A percentile compares a stretch with the other conserved stretches of the same genome.
Evolutionary conservation across 768 basidiomycete species (phyloP).

Genomic region (Lactarius quietus): DNA sequence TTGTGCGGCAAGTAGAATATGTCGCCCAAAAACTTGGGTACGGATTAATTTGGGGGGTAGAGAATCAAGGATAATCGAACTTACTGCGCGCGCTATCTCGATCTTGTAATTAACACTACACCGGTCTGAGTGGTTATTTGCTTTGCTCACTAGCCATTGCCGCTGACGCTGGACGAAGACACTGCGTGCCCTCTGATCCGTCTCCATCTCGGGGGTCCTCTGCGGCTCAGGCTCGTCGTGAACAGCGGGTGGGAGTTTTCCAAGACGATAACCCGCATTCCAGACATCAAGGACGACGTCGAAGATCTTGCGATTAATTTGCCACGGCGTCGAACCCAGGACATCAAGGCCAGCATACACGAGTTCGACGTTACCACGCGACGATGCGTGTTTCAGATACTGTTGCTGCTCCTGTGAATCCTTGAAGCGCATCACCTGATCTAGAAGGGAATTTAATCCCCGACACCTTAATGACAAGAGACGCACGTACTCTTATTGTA

Average conservation of each 20-base stretch:
- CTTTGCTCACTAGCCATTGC: constrained; percentile 52
- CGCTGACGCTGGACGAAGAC: constrained; percentile 56
- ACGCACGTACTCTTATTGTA: constrained; percentile 61
- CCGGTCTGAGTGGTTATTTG: constrained; percentile 85
- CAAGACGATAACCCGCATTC: constrained; percentile 80
- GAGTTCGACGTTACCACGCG: constrained; percentile 71
- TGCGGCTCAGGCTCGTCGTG: constrained; percentile 64
- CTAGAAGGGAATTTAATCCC: constrained; percentile 35
- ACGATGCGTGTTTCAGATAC: constrained; percentile 73
- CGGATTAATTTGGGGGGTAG: constrained; percentile 8
- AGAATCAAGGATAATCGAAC: constrained; percentile 30
- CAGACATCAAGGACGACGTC: constrained; percentile 58
- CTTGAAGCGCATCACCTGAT: constrained; percentile 86
- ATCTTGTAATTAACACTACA: constrained; percentile 96
- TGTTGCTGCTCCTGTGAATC: constrained; percentile 79
- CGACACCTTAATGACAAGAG: neutral
- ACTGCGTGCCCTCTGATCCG: constrained; percentile 53
- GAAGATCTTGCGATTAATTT: constrained; percentile 68
- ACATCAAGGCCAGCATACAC: constrained; percentile 89
- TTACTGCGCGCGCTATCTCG: constrained; percentile 88
- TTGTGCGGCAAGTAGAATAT: constrained; percentile 93
- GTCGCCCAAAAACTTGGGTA: constrained; percentile 73
- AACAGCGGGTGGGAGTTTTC: constrained; percentile 77
- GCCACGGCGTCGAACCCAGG: constrained; percentile 87
- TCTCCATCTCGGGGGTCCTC: constrained; percentile 44